Conservation (phyloP, 2,329 filamentous ascomycete species). For the Cladophialophora chaetospira region DNA sequence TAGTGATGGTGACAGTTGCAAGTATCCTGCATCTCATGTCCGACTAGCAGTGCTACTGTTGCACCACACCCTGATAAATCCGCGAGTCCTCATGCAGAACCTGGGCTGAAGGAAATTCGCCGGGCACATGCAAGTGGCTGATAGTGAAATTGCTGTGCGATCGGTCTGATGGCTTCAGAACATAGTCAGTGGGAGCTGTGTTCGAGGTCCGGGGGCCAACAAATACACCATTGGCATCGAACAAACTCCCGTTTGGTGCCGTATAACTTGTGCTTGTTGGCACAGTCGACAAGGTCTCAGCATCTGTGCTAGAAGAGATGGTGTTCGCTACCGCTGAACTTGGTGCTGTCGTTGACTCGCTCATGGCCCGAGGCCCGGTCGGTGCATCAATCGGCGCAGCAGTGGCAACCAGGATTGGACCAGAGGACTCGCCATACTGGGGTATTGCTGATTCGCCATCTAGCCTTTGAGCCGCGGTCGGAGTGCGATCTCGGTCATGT, state of each 20-base stretch:
- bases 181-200: conserved; percentile 24
- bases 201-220: conserved; percentile 13
- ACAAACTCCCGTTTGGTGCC: conserved; percentile 12
- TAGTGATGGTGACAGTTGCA: background rate
- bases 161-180: conserved; percentile 19
- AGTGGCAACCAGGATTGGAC: conserved; percentile 26
- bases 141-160: conserved; percentile 57
- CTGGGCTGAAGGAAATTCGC: conserved; percentile 57
- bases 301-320: conserved; percentile 27
- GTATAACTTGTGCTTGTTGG: conserved; percentile 27
- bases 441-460: conserved; percentile 23
- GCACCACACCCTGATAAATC: conserved; percentile 22
- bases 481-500: conserved; percentile 6
- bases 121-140: conserved; percentile 69
- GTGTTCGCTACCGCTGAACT: conserved; percentile 24
- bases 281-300: conserved; percentile 26
- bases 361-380: conserved; percentile 28
- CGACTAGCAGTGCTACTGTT: background rate
- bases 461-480: conserved; percentile 6
- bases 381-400: conserved; percentile 28
- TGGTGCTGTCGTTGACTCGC: conserved; percentile 26
- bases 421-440: conserved; percentile 25
- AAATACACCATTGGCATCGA: conserved; percentile 24
- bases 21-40: background rate
- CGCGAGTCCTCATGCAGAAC: conserved; percentile 18